phyloP scores from a whole-genome alignment of 2,329 filamentous ascomycete species.

The Neonectria sp. region DNA sequence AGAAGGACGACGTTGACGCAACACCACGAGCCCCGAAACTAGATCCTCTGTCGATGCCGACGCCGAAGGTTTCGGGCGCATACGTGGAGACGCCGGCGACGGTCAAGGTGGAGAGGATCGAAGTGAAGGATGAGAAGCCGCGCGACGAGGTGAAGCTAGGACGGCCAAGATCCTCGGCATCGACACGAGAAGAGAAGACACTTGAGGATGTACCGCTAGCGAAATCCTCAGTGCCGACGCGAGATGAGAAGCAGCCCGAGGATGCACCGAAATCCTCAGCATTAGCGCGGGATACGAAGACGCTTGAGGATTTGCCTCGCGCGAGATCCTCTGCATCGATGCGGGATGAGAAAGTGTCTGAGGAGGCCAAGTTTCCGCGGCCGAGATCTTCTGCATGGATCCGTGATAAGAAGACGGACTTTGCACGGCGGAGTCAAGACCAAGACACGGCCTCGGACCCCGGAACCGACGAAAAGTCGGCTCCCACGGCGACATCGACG shows the following conservation, averaged over 20 bases:
- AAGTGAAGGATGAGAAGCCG: conserved; percentile 38
- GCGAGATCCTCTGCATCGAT: conserved; percentile 21
- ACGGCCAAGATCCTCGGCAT: conserved; percentile 1
- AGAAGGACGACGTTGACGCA: conserved; percentile 54
- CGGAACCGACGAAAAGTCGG: conserved; percentile 46
- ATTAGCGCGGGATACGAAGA: conserved; percentile 36
- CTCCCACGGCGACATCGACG: conserved; percentile 40
- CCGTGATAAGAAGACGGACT: conserved; percentile 46
- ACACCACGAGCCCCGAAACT: conserved; percentile 64
- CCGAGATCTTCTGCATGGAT: conserved; percentile 37
- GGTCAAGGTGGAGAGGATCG: conserved; percentile 55
- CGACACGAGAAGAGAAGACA: conserved; percentile 28
- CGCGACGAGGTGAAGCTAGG: conserved; percentile 23
- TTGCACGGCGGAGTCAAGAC: conserved; percentile 43
- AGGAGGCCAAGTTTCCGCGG: conserved; percentile 30
- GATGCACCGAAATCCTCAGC: conserved; percentile 24
- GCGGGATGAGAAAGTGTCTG: conserved; percentile 38
- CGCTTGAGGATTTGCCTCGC: conserved; percentile 23
- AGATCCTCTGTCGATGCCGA: conserved; percentile 66
- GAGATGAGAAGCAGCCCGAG: conserved; percentile 18
- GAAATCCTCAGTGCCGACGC: conserved; percentile 10
- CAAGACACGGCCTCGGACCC: conserved; percentile 53
- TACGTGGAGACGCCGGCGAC: conserved; percentile 71
- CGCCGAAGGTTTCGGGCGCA: conserved; percentile 68
- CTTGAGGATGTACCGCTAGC: conserved; percentile 22